These are phyloP conservation scores for Agaricus sinodeliciosus DNA, from an alignment of 768 basidiomycete species.

Conservation along the genomic window DNA sequence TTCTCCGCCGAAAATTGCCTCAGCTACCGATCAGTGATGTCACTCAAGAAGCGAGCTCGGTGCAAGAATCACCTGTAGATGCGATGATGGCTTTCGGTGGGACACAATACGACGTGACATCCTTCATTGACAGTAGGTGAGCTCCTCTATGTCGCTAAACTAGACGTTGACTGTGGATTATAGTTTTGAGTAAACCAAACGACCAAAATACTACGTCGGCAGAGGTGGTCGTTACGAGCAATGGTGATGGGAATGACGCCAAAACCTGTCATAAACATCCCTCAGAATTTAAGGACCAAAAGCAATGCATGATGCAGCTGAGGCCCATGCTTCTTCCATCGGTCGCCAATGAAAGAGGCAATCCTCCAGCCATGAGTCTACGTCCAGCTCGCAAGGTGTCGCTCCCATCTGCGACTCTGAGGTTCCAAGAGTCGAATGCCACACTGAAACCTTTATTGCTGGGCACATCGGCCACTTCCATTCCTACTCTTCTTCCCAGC, in stretches of 20 bases:
- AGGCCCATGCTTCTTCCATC: constrained; percentile 23
- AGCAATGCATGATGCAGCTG: constrained; percentile 7
- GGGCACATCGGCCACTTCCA: constrained; percentile 21
- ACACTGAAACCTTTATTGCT: constrained; percentile 28
- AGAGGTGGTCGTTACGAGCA: not conserved
- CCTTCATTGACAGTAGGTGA: constrained; percentile 53
- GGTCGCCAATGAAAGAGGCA: constrained; percentile 7
- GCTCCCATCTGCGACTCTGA: not conserved
- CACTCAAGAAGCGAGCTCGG: constrained; percentile 1
- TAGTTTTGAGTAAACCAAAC: constrained; percentile 8
- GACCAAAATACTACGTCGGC: not conserved
- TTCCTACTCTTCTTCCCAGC: constrained; percentile 18
- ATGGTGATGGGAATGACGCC: not conserved
- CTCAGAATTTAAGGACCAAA: not conserved
- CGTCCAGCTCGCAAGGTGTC: not conserved
- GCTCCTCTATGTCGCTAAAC: not conserved
- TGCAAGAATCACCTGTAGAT: constrained; percentile 12
- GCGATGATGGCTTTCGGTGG: constrained; percentile 34
- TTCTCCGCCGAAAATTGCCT: not conserved
- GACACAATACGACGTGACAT: constrained; percentile 66
- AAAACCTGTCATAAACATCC: not conserved
- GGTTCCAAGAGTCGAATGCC: constrained; percentile 8
- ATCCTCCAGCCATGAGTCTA: not conserved
- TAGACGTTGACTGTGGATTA: not conserved
- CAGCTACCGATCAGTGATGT: not conserved